phyloP scores from a whole-genome alignment of 352 stramenopile genomes.

The Globisporangium paddicum region DNA sequence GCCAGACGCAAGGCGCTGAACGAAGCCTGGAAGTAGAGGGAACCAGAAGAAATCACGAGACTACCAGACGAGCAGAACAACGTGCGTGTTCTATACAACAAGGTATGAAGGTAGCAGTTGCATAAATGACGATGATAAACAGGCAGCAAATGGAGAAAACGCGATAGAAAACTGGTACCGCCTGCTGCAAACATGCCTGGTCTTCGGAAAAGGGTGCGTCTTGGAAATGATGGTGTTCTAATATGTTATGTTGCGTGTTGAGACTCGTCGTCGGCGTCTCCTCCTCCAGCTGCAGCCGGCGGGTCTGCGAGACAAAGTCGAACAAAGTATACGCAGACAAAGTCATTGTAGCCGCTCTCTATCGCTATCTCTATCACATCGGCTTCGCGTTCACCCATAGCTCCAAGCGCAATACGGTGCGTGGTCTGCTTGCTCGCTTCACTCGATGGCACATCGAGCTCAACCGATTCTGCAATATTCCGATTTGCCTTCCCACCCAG shows the following conservation, averaged over 20 bases:
- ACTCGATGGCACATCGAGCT: constrained; percentile 29
- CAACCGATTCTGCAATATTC: neutral
- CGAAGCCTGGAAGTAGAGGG: constrained; percentile 79
- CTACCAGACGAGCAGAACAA: neutral
- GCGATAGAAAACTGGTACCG: neutral
- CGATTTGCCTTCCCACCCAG: constrained; percentile 7
- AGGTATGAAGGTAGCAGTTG: constrained; percentile 1
- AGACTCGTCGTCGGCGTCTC: constrained; percentile 1
- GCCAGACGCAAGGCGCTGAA: constrained; percentile 73
- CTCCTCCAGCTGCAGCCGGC: constrained; percentile 14
- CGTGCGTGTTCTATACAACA: constrained; percentile 3
- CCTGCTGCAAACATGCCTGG: neutral
- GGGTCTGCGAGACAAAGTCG: constrained; percentile 13
- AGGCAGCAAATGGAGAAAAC: constrained; percentile 7
- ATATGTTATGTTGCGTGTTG: constrained; percentile 2
- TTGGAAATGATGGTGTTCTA: constrained; percentile 1
- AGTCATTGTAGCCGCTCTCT: constrained; percentile 61
- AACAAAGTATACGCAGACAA: constrained; percentile 66
- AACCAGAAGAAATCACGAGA: neutral
- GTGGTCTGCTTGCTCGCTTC: constrained; percentile 51
- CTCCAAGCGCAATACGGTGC: constrained; percentile 36
- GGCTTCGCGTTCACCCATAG: constrained; percentile 4
- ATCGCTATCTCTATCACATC: constrained; percentile 68
- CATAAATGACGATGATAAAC: constrained; percentile 9
- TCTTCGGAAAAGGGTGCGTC: neutral